Evolutionary conservation across 2,329 filamentous ascomycete genomes (phyloP).

Genomic region (Ophiosphaerella korrae): DNA sequence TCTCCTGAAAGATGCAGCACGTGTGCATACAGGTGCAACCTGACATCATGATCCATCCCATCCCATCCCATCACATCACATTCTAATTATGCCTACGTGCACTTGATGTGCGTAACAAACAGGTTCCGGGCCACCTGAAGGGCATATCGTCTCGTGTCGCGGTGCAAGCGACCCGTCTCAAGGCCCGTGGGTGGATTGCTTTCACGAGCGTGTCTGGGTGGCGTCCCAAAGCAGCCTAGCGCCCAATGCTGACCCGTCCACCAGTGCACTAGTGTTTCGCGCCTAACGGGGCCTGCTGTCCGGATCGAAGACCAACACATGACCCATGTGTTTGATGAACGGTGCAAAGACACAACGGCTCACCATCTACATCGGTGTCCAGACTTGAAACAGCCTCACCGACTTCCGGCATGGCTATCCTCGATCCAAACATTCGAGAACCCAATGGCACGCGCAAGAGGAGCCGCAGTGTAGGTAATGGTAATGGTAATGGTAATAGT

Average conservation of each 20-base stretch:
- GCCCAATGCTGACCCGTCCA: constrained; percentile 10
- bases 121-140: constrained; percentile 6
- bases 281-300: constrained; percentile 4
- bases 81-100: too few species aligned
- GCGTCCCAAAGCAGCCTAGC: constrained; percentile 6
- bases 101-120: too few species aligned
- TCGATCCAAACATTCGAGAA: neutral
- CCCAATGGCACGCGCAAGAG: neutral
- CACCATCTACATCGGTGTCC: neutral
- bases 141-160: constrained; percentile 17
- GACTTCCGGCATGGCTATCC: neutral
- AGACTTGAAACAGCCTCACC: neutral
- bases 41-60: too few species aligned
- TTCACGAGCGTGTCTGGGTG: constrained; percentile 8
- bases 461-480: neutral
- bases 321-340: constrained; percentile 1
- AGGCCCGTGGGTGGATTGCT: constrained; percentile 10
- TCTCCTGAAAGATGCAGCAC: too few species aligned
- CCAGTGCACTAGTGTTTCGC: constrained; percentile 19
- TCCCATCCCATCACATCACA: too few species aligned
- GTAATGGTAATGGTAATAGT: too few species aligned
- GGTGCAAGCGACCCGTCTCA: constrained; percentile 18
- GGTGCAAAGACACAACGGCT: neutral
- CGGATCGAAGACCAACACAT: neutral
- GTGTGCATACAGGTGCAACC: too few species aligned